Percentiles rank a stretch among this genome's conserved stretches.
phyloP scores from a whole-genome alignment of 306 rosid genomes.

The Cyamopsis tetragonoloba region DNA sequence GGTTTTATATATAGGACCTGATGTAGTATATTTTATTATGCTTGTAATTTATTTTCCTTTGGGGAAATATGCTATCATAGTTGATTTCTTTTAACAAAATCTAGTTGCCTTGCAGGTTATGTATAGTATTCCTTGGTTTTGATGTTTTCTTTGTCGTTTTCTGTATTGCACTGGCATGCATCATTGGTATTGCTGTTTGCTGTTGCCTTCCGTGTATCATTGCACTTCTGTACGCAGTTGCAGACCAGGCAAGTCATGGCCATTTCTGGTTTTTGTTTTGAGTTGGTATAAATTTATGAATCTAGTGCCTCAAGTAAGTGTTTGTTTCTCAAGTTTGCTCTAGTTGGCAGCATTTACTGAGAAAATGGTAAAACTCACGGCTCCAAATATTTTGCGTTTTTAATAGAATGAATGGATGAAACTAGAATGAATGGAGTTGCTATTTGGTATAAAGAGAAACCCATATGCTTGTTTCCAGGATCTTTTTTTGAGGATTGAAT shows the following conservation, averaged over 20 bases:
- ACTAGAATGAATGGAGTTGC: constrained; percentile 4
- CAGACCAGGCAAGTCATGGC: constrained; percentile 74
- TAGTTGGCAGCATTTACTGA: not conserved
- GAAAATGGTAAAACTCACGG: constrained; percentile 1
- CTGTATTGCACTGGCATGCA: constrained; percentile 96
- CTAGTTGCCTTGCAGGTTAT: constrained; percentile 70
- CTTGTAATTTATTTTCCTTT: constrained; percentile 8
- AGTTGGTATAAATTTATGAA: not conserved
- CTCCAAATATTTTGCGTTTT: not conserved
- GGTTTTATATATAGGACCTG: too few species aligned
- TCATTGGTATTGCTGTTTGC: constrained; percentile 92
- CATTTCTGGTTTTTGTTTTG: constrained; percentile 24
- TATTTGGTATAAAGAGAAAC: not conserved
- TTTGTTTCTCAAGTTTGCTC: not conserved
- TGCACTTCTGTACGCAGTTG: constrained; percentile 91
- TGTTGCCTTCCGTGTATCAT: constrained; percentile 96
- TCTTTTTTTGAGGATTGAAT: not conserved
- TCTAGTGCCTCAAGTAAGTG: constrained; percentile 10
- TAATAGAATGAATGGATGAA: constrained; percentile 7
- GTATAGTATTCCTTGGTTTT: constrained; percentile 89
- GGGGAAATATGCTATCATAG: constrained; percentile 16
- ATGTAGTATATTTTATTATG: not conserved
- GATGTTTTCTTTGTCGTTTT: constrained; percentile 98
- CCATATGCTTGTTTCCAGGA: not conserved
- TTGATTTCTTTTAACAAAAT: constrained; percentile 18